Evolutionary conservation across 495 filamentous ascomycete species (phyloP), one percentile per base, ranked within the genome.

Genomic region (Aspergillus cristatus): DNA sequence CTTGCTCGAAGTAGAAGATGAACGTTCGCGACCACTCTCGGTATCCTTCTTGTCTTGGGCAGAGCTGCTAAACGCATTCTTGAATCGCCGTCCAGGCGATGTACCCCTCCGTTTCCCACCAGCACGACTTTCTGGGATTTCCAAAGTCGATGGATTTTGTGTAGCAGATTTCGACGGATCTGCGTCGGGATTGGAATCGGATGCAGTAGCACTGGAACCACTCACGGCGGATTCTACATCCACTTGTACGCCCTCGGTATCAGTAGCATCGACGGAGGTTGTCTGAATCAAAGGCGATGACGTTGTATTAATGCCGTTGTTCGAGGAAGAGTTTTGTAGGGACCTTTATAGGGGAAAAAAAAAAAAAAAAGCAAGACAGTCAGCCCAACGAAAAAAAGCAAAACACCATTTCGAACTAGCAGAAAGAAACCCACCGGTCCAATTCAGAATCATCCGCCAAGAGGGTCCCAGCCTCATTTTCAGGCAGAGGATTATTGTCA

Each of bases 221-320:
- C 60, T 62, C 10, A 55, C 34, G 1, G 50, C 50, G 0, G 63
- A 63, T 32, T 58, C 55, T 1, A 41, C 41, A 44, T 62, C 56
- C 3, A 38, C 51, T 8, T 54, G 48, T 6, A 29, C 40, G 7
- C 38, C 41, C 24, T 53, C 50, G 3, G 44, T 45, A 6, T 61
- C 46, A 6, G 46, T 32, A 3, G 60, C 47, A 25, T 60, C 66
- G 42, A 58, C 65, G 43, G 62, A 71, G 36, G 65, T 74, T 48
- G 59, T 73, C 46, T 80, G 78, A 24, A 91, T 75, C 36, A 88
- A 61, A 18, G 86, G 87, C 17, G 87, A 89, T 12, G 85, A 90
- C 10, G 82, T 77, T 18, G 87, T 90, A 37, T 89, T 68, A 57
- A n/a, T n/a, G n/a, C n/a, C n/a, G n/a, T n/a, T n/a, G n/a, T n/a